A percentile compares a stretch with the other conserved stretches of the same genome.
phyloP scores from a whole-genome alignment of 768 basidiomycete genomes.

The Rhizopogon sp. region DNA sequence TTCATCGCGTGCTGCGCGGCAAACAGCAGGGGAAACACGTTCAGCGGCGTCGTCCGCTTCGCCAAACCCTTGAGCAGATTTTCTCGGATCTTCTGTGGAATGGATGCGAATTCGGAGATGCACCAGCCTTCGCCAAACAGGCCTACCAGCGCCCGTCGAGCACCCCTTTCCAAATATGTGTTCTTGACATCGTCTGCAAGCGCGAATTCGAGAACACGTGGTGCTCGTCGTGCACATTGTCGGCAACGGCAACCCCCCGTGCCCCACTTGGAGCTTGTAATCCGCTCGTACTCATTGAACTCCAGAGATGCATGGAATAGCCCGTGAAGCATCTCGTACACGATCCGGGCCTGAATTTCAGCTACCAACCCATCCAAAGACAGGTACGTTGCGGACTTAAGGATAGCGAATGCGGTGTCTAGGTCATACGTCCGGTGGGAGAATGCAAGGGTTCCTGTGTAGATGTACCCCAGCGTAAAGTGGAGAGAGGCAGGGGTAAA shows the following conservation, averaged over 20 bases:
- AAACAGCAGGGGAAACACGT: constrained; percentile 65
- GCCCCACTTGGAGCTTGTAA: constrained; percentile 76
- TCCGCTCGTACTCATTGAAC: constrained; percentile 71
- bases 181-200: constrained; percentile 74
- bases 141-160: constrained; percentile 71
- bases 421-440: constrained; percentile 93
- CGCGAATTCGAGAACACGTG: constrained; percentile 81
- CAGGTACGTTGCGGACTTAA: constrained; percentile 80
- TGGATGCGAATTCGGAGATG: constrained; percentile 69
- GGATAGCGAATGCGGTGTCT: constrained; percentile 84
- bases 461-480: constrained; percentile 92
- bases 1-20: constrained; percentile 57
- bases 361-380: constrained; percentile 63
- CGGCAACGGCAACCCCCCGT: constrained; percentile 80
- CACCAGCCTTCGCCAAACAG: constrained; percentile 91
- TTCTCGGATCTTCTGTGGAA: constrained; percentile 63
- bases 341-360: constrained; percentile 80
- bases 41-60: constrained; percentile 60
- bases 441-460: constrained; percentile 91
- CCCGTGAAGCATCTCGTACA: constrained; percentile 87
- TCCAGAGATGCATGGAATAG: constrained; percentile 81
- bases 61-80: constrained; percentile 68
- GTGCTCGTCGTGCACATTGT: constrained; percentile 76
- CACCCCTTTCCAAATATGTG: constrained; percentile 60
- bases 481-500: constrained; percentile 94